Evolutionary conservation across 805 yeast genomes (phyloP).

Genomic region (Torulaspora indica): DNA sequence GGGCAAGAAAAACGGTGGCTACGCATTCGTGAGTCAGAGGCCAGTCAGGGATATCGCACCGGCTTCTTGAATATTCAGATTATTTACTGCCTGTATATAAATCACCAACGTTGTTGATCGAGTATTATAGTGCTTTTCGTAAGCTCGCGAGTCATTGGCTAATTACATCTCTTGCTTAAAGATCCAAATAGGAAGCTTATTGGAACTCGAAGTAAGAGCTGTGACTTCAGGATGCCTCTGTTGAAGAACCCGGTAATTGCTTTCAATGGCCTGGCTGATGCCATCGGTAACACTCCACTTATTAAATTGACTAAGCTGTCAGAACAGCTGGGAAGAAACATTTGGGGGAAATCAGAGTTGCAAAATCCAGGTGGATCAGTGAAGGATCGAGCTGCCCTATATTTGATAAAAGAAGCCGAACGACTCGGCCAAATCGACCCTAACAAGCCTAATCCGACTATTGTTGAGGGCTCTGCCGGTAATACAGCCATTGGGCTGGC

Average conservation of each 20-base stretch:
- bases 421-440: slow-evolving; percentile 54
- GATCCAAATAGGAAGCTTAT: neutral
- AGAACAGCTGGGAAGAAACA: slow-evolving; percentile 58
- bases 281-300: slow-evolving; percentile 92
- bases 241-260: slow-evolving; percentile 51
- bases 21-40: slow-evolving; percentile 8
- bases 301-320: slow-evolving; percentile 56
- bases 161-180: neutral
- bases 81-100: slow-evolving; percentile 4
- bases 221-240: neutral
- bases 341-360: slow-evolving; percentile 87
- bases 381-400: slow-evolving; percentile 85
- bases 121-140: neutral
- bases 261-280: slow-evolving; percentile 65
- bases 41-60: slow-evolving; percentile 5
- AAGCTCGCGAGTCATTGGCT: neutral
- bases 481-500: slow-evolving; percentile 95
- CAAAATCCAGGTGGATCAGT: slow-evolving; percentile 94
- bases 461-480: slow-evolving; percentile 93
- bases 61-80: neutral
- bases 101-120: neutral
- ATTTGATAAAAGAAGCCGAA: slow-evolving; percentile 75
- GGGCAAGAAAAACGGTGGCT: slow-evolving; percentile 3
- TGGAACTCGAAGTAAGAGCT: neutral
- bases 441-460: slow-evolving; percentile 59